Conservation (phyloP, 2,329 filamentous ascomycete species). For the Gaeumannomyces sp. region DNA sequence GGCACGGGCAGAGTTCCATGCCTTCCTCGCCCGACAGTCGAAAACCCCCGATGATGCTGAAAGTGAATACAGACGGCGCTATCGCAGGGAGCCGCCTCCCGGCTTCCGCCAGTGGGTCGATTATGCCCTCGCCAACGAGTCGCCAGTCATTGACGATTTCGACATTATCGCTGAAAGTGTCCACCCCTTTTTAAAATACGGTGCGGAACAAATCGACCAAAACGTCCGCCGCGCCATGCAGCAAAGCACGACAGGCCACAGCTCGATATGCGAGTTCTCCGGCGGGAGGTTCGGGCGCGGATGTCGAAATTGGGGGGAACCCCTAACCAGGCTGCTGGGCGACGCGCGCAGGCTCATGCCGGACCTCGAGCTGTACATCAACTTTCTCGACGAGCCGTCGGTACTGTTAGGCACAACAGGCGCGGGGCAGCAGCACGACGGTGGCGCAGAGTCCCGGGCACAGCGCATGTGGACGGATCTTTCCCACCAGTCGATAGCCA, state of each 20-base stretch:
- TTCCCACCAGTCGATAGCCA: neutral
- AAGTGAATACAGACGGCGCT: conserved; percentile 38
- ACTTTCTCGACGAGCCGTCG: conserved; percentile 3
- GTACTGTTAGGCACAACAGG: neutral
- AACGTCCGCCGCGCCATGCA: neutral
- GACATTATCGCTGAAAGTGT: conserved; percentile 1
- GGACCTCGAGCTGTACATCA: conserved; percentile 1
- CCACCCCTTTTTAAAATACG: conserved; percentile 2
- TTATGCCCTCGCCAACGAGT: neutral
- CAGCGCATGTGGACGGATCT: conserved; percentile 1
- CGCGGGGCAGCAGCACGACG: neutral
- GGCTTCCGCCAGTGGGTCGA: conserved; percentile 39
- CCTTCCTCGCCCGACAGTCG: conserved; percentile 1
- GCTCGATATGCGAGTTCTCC: neutral
- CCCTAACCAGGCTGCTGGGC: neutral
- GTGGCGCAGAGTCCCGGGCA: neutral
- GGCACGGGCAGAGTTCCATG: neutral
- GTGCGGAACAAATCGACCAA: neutral
- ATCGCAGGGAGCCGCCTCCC: conserved; percentile 34
- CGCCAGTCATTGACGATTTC: conserved; percentile 1
- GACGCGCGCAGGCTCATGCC: neutral
- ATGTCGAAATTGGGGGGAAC: conserved; percentile 3
- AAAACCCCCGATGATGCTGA: neutral
- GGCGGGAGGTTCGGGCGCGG: neutral
- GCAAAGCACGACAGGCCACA: neutral